These are phyloP conservation scores for Quillaja saponaria DNA, from an alignment of 306 rosid species.

Conservation along the genomic window DNA sequence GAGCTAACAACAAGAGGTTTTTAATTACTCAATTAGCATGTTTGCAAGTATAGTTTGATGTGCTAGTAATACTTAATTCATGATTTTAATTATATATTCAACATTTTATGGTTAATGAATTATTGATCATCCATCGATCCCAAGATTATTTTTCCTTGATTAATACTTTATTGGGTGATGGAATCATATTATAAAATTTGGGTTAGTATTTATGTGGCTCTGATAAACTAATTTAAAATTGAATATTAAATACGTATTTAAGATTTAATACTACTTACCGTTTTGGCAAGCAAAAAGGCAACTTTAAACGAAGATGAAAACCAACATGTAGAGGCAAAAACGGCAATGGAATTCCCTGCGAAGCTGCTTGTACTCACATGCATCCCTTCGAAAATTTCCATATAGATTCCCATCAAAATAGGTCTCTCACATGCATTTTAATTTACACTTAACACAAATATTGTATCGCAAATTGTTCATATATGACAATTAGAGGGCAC, in stretches of 20 bases:
- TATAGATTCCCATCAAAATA: slow-evolving; percentile 22
- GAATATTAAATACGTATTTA: neutral
- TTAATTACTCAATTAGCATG: no score
- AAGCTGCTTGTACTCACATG: slow-evolving; percentile 29
- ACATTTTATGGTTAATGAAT: no score
- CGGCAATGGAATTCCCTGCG: neutral
- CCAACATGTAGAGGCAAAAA: slow-evolving; percentile 15
- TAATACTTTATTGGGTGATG: no score
- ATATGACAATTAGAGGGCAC: no score
- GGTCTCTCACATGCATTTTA: slow-evolving; percentile 23
- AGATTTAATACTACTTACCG: slow-evolving; percentile 1
- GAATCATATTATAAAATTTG: neutral
- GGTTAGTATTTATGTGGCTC: neutral
- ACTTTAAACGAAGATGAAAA: slow-evolving; percentile 25
- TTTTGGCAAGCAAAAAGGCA: slow-evolving; percentile 20
- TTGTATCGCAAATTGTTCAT: no score
- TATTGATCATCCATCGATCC: no score
- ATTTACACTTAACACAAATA: no score
- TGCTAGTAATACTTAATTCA: no score
- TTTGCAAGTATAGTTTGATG: no score
- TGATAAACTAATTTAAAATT: neutral
- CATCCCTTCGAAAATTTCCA: neutral
- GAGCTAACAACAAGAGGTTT: no score
- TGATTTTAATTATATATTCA: no score
- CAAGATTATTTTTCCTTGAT: no score